Evolutionary conservation across 768 basidiomycete genomes (phyloP).

Genomic region (Hericium rajendrae): DNA sequence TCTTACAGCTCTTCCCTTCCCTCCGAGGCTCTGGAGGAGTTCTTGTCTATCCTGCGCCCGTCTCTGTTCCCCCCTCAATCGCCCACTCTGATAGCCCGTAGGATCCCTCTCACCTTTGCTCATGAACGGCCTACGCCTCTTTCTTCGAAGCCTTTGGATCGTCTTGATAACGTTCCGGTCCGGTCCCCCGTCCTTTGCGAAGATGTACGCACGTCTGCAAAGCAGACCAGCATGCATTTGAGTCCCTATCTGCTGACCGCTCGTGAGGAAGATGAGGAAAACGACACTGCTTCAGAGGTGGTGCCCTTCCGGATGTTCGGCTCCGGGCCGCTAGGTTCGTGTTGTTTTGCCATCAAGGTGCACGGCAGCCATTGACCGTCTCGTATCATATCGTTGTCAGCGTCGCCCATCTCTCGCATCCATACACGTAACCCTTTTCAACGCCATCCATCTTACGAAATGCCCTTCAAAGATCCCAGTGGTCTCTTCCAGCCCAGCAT

Average conservation of each 20-base stretch:
- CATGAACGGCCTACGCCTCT: conserved; percentile 29
- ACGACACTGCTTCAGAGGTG: background rate
- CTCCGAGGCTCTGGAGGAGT: conserved; percentile 74
- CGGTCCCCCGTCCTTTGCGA: conserved; percentile 5
- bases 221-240: conserved; percentile 4
- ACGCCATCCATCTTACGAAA: conserved; percentile 42
- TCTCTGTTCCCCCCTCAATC: conserved; percentile 41
- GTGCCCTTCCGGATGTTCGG: conserved; percentile 3
- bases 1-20: conserved; percentile 40
- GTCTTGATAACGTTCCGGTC: conserved; percentile 16
- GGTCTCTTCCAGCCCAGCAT: conserved; percentile 1
- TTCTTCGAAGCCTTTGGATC: conserved; percentile 31
- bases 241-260: background rate
- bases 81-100: conserved; percentile 46
- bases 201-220: conserved; percentile 12
- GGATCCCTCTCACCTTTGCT: conserved; percentile 27
- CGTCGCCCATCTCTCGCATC: conserved; percentile 72
- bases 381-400: conserved; percentile 24
- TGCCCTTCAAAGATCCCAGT: conserved; percentile 12
- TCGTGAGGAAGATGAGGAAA: conserved; percentile 8
- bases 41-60: conserved; percentile 64
- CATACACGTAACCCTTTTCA: conserved; percentile 75
- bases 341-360: background rate
- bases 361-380: conserved; percentile 1
- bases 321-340: conserved; percentile 11